These are phyloP conservation scores for Diaporthe vexans DNA, from an alignment of 2,329 filamentous ascomycete genomes.

Conservation along the genomic window DNA sequence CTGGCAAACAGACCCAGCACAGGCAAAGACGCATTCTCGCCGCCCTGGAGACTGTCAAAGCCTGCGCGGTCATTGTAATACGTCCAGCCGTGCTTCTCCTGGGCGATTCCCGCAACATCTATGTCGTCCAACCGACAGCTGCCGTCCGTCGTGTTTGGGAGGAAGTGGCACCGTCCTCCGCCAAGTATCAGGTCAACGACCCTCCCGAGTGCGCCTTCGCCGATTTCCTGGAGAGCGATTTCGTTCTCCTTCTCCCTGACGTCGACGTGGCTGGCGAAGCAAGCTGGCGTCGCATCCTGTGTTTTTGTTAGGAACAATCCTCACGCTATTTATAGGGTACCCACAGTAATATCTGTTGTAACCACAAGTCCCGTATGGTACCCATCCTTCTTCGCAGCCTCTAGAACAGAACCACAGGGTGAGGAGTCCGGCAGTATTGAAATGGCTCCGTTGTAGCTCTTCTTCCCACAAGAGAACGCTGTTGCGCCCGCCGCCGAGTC, in stretches of 20 bases:
- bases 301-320: neutral
- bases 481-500: constrained; percentile 98
- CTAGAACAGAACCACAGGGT: constrained; percentile 91
- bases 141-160: constrained; percentile 84
- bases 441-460: constrained; percentile 98
- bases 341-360: constrained; percentile 85
- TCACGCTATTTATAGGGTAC: neutral
- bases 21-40: constrained; percentile 80
- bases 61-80: constrained; percentile 80
- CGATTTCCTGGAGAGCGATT: constrained; percentile 93
- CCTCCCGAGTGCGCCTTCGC: constrained; percentile 86
- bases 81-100: constrained; percentile 81
- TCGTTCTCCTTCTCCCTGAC: constrained; percentile 85
- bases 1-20: constrained; percentile 88
- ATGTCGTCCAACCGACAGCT: constrained; percentile 85
- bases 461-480: constrained; percentile 91
- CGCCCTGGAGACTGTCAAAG: constrained; percentile 81
- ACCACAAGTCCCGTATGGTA: constrained; percentile 96
- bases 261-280: constrained; percentile 91
- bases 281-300: constrained; percentile 90
- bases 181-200: constrained; percentile 94
- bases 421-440: constrained; percentile 86
- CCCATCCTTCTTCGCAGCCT: constrained; percentile 92
- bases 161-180: constrained; percentile 92
- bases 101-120: constrained; percentile 81